Evolutionary conservation across 2,329 filamentous ascomycete species (phyloP).

Genomic region (Diaporthe vaccinii): DNA sequence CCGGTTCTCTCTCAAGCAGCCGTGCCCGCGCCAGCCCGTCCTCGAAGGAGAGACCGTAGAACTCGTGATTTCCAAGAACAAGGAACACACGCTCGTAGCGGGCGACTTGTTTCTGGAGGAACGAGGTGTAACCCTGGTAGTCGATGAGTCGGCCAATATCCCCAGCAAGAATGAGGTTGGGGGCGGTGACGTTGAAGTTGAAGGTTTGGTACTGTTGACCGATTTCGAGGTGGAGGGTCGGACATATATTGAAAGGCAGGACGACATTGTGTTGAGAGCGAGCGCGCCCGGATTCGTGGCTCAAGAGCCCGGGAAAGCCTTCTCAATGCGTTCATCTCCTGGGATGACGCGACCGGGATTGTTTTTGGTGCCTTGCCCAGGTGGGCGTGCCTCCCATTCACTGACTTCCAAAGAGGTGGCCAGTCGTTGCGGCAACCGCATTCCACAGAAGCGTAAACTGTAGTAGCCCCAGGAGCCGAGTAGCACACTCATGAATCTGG

Average conservation of each 20-base stretch:
- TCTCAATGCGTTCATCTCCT: not conserved
- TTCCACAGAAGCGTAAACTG: not conserved
- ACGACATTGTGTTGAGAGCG: not conserved
- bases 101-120: conserved; percentile 61
- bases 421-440: not conserved
- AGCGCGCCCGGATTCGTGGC: not conserved
- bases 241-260: conserved; percentile 58
- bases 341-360: too few species aligned
- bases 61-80: conserved; percentile 68
- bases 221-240: conserved; percentile 64
- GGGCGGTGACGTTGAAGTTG: conserved; percentile 55
- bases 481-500: not conserved
- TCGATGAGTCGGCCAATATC: conserved; percentile 65
- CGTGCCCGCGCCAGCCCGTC: conserved; percentile 54
- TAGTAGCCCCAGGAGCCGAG: not conserved
- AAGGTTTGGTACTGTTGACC: conserved; percentile 58
- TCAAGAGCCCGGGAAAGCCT: not conserved
- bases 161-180: conserved; percentile 61
- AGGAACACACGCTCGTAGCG: conserved; percentile 61
- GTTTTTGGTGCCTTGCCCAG: too few species aligned
- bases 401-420: not conserved
- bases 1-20: conserved; percentile 54
- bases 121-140: conserved; percentile 59
- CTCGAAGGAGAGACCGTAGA: conserved; percentile 59
- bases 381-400: too few species aligned